Evolutionary conservation across 2,329 filamentous ascomycete genomes (phyloP).

Genomic region (Aspergillus terreus): DNA sequence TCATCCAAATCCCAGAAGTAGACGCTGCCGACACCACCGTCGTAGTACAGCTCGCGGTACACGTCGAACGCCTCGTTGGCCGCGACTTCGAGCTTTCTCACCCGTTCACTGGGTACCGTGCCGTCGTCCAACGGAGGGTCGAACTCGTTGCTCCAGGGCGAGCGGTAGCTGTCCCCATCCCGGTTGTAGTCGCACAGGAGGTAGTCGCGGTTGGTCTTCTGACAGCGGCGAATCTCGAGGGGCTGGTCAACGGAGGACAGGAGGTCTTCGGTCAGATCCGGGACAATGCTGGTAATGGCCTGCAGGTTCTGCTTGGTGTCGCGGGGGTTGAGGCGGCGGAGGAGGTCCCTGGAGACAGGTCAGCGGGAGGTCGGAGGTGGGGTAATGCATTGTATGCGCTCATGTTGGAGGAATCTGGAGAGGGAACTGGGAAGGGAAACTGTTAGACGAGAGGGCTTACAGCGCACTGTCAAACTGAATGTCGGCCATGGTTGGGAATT

Average conservation of each 20-base stretch:
- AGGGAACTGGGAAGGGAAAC: background rate
- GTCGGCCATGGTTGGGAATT: conserved; percentile 39
- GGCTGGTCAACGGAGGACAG: conserved; percentile 97
- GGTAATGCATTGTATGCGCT: conserved; percentile 13
- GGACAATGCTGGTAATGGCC: conserved; percentile 81
- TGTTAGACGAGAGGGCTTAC: conserved; percentile 30
- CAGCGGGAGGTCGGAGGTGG: conserved; percentile 24
- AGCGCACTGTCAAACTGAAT: conserved; percentile 50
- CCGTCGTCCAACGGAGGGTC: conserved; percentile 87
- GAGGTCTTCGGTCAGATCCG: conserved; percentile 92
- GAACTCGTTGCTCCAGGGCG: conserved; percentile 99
- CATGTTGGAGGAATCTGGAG: background rate
- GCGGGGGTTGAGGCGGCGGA: conserved; percentile 94
- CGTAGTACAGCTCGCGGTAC: conserved; percentile 87
- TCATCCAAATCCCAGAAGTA: conserved; percentile 99
- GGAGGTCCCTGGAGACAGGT: conserved; percentile 70
- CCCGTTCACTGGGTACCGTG: conserved; percentile 81
- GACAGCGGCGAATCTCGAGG: conserved; percentile 78
- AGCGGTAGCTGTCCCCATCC: conserved; percentile 95
- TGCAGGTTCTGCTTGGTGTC: conserved; percentile 84
- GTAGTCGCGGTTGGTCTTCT: conserved; percentile 87
- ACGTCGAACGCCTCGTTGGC: conserved; percentile 97
- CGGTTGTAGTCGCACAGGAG: conserved; percentile 99
- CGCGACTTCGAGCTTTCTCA: conserved; percentile 88
- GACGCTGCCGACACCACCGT: conserved; percentile 91